phyloP scores from a whole-genome alignment of 2,329 filamentous ascomycete genomes.

The Calonectria pseudoreteaudii region DNA sequence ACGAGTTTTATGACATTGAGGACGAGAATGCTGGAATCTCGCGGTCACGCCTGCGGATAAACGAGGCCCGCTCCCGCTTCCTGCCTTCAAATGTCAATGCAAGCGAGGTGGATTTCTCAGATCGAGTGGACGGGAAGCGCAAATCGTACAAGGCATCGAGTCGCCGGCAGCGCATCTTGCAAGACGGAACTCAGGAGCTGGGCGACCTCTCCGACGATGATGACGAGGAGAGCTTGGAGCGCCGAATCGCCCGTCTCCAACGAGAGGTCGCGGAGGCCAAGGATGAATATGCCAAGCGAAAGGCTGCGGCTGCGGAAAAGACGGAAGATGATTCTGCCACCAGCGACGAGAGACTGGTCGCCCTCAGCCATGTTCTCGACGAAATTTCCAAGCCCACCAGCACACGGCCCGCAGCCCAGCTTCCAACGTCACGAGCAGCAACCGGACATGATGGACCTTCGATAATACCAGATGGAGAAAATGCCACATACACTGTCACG shows the following conservation, averaged over 20 bases:
- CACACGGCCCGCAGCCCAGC: conserved; percentile 22
- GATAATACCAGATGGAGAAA: conserved; percentile 37
- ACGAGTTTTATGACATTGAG: conserved; percentile 72
- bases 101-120: conserved; percentile 86
- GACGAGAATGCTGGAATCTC: conserved; percentile 78
- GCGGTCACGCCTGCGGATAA: conserved; percentile 78
- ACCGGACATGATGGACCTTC: conserved; percentile 31
- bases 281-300: conserved; percentile 68
- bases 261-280: conserved; percentile 84
- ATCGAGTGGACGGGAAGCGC: conserved; percentile 84
- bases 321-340: conserved; percentile 62
- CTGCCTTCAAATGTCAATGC: conserved; percentile 81
- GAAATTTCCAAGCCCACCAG: conserved; percentile 62
- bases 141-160: conserved; percentile 85
- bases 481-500: conserved; percentile 72
- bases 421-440: conserved; percentile 22
- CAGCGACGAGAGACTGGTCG: conserved; percentile 59
- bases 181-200: conserved; percentile 74
- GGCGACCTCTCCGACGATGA: conserved; percentile 82
- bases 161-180: conserved; percentile 71
- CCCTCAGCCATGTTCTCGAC: conserved; percentile 79
- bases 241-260: conserved; percentile 83
- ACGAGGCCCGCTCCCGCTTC: conserved; percentile 85
- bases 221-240: conserved; percentile 79
- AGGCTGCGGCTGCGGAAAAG: conserved; percentile 58